phyloP scores from a whole-genome alignment of 371 early-diverging fungal species.

The Rhizopus delemar region DNA sequence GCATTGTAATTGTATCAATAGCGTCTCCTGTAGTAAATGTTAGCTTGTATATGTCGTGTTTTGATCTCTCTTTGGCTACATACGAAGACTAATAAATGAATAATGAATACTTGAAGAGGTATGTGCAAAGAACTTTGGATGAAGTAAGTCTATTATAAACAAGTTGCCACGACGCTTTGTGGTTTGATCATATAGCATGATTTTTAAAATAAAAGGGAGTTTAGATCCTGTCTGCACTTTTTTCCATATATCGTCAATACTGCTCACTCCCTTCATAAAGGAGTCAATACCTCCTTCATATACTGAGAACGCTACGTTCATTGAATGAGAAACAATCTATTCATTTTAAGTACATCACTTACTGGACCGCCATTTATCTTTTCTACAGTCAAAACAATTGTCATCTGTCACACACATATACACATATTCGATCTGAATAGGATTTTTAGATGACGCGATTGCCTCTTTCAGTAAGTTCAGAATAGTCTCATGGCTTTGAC shows the following conservation, averaged over 20 bases:
- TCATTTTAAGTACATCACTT: neutral
- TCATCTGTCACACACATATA: slow-evolving; percentile 2
- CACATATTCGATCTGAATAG: slow-evolving; percentile 1
- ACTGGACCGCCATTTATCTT: neutral
- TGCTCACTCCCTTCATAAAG: slow-evolving; percentile 8
- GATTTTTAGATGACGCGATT: neutral
- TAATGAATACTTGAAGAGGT: neutral
- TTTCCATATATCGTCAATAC: slow-evolving; percentile 10
- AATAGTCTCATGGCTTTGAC: neutral
- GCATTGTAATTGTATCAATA: neutral
- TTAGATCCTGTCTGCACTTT: slow-evolving; percentile 10
- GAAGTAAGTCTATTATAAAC: slow-evolving; percentile 4
- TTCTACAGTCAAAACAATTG: neutral
- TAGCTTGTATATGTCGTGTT: neutral
- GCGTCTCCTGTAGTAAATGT: neutral
- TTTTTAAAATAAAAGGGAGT: slow-evolving; percentile 13
- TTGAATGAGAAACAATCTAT: neutral
- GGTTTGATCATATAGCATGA: neutral
- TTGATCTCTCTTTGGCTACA: neutral
- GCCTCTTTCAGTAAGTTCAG: neutral
- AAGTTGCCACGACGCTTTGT: neutral
- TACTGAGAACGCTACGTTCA: neutral
- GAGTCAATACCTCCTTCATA: slow-evolving; percentile 8
- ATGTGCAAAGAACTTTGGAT: neutral
- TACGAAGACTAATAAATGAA: neutral